Evolutionary conservation across 2,329 filamentous ascomycete genomes (phyloP), one percentile per base, ranked within the genome.

Genomic region (Phialocephala subalpina): DNA sequence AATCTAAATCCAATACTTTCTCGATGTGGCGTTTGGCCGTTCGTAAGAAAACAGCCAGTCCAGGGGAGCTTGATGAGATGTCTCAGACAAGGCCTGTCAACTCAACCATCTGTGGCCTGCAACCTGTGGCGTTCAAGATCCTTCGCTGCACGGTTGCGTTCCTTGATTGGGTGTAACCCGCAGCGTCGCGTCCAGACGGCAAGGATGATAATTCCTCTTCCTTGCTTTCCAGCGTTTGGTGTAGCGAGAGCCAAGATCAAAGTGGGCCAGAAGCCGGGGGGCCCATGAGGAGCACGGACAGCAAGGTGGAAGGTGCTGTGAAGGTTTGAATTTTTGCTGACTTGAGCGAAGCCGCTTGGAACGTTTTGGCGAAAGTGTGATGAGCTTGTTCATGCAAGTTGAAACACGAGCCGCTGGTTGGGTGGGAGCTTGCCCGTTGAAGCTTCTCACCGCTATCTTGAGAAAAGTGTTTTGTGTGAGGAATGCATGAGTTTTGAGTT

Each of bases 371-470:
- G 49, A 57, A 45, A 45, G 47, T 35, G 61, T 58, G 40, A 38
- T 38, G 33, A 59, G 12, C 20, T 53, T 47, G 33, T 60, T 60
- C 45, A 64, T 64, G 62, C 62, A 36, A 56, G 56, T 60, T 42
- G 59, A 60, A 57, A 55, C 38, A 25, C 6, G 57, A 63, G 47
- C 22, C 49, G 56, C 42, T 63, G 64, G 64, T 60, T 64, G 62
- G 56, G 45, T 42, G 27, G 38, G 25, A 22, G 33, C 27, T 18
- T 33, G 25, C 52, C 52, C 55, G 60, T 53, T 55, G 36, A 42
- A 62, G 20, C 47, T 42, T 38, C 53, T 66, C 64, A 66, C 64
- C 64, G 64, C 64, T 35, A 60, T 63, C 64, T 60, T 55, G 53
- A 38, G 42, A 22, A 59, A n/a, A 25, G 14, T 1, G 36, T n/a